Evolutionary conservation across 1,284 basidiomycete genomes (phyloP), one percentile per base, ranked within the genome.

Genomic region (Trametes hirsuta): DNA sequence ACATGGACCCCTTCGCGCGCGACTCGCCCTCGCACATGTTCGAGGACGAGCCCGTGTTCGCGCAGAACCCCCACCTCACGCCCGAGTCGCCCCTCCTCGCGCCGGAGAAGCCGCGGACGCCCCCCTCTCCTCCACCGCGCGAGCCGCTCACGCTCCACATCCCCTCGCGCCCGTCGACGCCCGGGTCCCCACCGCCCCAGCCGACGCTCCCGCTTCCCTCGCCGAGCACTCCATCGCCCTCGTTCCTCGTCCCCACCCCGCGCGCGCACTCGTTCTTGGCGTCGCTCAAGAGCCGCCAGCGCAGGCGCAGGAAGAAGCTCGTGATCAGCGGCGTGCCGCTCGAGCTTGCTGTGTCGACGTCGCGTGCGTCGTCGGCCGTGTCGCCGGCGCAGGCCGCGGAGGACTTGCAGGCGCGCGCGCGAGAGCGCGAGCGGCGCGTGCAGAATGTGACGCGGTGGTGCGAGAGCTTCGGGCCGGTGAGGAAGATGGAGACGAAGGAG

Each of bases 131-230:
- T 5, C 59, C 41, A 9, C 45, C 40, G 30, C 59, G 46, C 30
- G 47, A 51, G 22, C 15, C 58, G 24, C 59, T 66, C 47, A 57
- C 25, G 15, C 50, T 65, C 22, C 53, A 63, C 10, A 62, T 63
- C 21, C 59, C 59, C 24, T 57, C 59, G 9, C 64, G 58, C 1
- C 63, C 64, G 1, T 46, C 64, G 39, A 61, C 64, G 18, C 62
- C 66, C n/a, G 53, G 47, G n/a, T 66, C 64, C 9, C 62, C 62
- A 1, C 68, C 70, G 22, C 66, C 63, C 0, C 63, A 66, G 42
- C 71, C 71, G 12, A 71, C 70, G n/a, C 68, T 72, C 5, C 69
- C 71, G 2, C 64, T 67, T 6, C 71, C 71, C 1, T 69, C 70
- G 15, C 72, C 72, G 6, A 55, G 66, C 53, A 67, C 67, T 42